Evolutionary conservation across 257 asterid genomes (phyloP).

Genomic region (Primulina huaijiensis): DNA sequence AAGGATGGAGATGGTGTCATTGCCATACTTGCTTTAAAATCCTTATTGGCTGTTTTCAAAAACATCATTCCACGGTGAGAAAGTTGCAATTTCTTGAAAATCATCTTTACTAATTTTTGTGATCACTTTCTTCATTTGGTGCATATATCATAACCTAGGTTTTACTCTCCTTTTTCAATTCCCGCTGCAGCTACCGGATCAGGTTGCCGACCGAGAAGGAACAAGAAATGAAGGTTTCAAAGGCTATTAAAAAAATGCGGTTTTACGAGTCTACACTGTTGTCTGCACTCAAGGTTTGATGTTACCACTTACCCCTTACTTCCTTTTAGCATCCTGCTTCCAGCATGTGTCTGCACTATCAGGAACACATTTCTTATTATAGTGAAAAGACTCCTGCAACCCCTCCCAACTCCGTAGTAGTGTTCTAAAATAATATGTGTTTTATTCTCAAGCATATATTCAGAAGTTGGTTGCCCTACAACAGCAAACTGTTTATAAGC

Average conservation of each 20-base stretch:
- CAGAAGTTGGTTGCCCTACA: slow-evolving; percentile 77
- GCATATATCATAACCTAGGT: not conserved
- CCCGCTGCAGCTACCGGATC: slow-evolving; percentile 73
- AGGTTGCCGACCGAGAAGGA: slow-evolving; percentile 95
- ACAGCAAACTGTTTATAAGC: slow-evolving; percentile 50
- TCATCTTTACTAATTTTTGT: slow-evolving; percentile 15
- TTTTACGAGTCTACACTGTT: slow-evolving; percentile 76
- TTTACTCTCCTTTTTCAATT: slow-evolving; percentile 24
- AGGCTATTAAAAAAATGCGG: slow-evolving; percentile 72
- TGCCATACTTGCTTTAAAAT: slow-evolving; percentile 66
- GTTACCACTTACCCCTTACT: not conserved
- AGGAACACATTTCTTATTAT: not conserved
- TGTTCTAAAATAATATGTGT: slow-evolving; percentile 31
- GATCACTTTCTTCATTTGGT: slow-evolving; percentile 1
- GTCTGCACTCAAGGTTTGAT: slow-evolving; percentile 75
- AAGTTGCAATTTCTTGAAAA: slow-evolving; percentile 19
- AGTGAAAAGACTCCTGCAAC: not conserved
- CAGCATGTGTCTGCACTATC: slow-evolving; percentile 11
- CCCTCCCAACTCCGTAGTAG: not conserved
- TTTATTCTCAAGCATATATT: slow-evolving; percentile 58
- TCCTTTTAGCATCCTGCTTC: slow-evolving; percentile 15
- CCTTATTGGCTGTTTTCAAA: slow-evolving; percentile 91
- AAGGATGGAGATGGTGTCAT: slow-evolving; percentile 59
- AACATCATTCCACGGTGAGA: slow-evolving; percentile 95
- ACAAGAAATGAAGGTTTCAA: slow-evolving; percentile 89